Base-by-base conservation (phyloP, 306 rosid species). In the Glycine latifolia region DNA sequence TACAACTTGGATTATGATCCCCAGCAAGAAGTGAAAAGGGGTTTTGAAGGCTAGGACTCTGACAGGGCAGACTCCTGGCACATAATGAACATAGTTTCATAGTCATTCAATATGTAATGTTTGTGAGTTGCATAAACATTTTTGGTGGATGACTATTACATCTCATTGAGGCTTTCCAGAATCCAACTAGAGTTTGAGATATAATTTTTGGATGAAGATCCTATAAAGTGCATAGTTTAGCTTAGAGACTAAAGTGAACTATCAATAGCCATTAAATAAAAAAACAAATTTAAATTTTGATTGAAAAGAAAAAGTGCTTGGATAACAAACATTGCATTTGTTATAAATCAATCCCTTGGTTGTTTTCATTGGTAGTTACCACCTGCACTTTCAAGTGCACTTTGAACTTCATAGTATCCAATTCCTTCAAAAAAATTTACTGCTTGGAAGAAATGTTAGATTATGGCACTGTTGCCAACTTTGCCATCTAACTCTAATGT, bases 131-230 rank as follows among this genome's bases (percentile, higher is more conserved):
- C 77, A 8, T 67, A 39, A 43, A 50, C 26, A 43, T 67, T 59
- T 86, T 67, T 86, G 50, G 59, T 37, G 12, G 54, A 73, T 78
- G 81, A 35, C 44, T 73, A 53, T 52, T 58, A 31, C 75, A 78
- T 52, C 39, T 77, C 79, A 69, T 14, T 79, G 58, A 54, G 67
- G 67, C 31, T 20, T 78, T 78, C 49, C 73, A 35, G 48, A 49
- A 11, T 10, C 35, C 53, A 17, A 50, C 60, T 44, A 8, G 53
- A 41, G 55, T 67, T 49, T 49, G 10, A 10, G 56, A 39, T 39
- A 44, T 78, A 16, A 43, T 43, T 41, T 55, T 54, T 77, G 10
- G 7, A 33, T 48, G 47, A 26, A 76, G 37, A 62, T 46, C 44
- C 41, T 59, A 8, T 59, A 58, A 56, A 56, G 17, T 74, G 46